Base-by-base conservation (phyloP, 495 filamentous ascomycete species). In the Penicillium samsonianum region DNA sequence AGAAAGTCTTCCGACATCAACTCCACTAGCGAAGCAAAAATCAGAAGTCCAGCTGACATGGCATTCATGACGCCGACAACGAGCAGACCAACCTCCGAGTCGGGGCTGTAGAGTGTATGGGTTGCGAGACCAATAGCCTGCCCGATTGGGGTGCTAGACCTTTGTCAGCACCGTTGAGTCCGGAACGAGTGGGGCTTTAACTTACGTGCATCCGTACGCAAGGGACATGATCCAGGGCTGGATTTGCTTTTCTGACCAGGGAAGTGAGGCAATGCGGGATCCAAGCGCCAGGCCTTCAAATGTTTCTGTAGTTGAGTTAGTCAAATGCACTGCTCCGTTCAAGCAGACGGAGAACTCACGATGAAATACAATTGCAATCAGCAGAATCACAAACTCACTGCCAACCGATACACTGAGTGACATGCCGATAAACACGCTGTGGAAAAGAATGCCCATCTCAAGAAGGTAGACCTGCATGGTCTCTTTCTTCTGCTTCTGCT, bases 361-460 rank as follows among this genome's bases (percentile, higher is more conserved):
- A 60, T 92, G 89, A 65, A 92, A 90, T 16, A 82, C 74, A 51
- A 92, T 90, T 35, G 88, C 89, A 41, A 89, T 76, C 11, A 91
- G 70, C 50, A 92, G 84, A 22, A 91, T 83, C 44, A 85, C 77
- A 67, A 92, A 92, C 22, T 85, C 82, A 5, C 84, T 78, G 0
- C 87, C 88, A 0, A 83, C 83, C 0, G 88, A 84, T 1, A 91
- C 88, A 14, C 84, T 87, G 20, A 92, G 74, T 1, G 89, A 87
- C 86, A 92, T 90, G 57, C 89, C 89, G 58, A 92, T 92, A 59
- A 92, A 91, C 26, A 92, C 79, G 63, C 83, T 86, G 71, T 92
- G 89, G 62, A 91, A 91, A 3, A 92, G 74, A 57, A 91, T 91
- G n/a, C 89, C 89, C 40, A 88, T 84, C 67, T 92, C 89, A 6